Base-by-base conservation (phyloP, 305 asterid genomes). In the Fraxinus xanthoxyloides region DNA sequence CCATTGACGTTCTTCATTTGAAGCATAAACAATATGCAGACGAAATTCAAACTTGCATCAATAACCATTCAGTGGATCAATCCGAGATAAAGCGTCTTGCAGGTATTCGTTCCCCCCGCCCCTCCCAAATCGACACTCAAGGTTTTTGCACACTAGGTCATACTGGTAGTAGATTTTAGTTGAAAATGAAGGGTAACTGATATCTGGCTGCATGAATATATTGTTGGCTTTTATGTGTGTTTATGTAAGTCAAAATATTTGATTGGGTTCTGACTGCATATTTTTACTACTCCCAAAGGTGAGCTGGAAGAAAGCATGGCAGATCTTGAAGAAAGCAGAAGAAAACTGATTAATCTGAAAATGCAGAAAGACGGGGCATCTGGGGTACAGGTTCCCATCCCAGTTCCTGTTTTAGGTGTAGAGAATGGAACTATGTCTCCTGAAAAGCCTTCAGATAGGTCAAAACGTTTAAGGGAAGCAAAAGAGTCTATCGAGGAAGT, bases 321-420 rank as follows among this genome's bases (percentile, higher is more conserved):
- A 23, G 99, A 92, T 87, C 97, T 94, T 77, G 99, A 96, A 90
- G 98, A 93, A 88, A 94, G 95, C 86, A 91, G 97, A 90, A 94
- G 98, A 87, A 96, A 93, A 85, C 87, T 96, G 56, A 89, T 91
- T 72, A 93, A 86, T 86, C 80, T 92, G 89, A 90, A 86, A 90
- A 90, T 94, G 98, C 98, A 95, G 87, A 95, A 90, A 81, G 97
- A 89, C 76, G 94, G 89, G 77, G 87, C 88, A 76, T 87, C 94
- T 83, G 93, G 90, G 77, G 87, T 86, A 86, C 94, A 90, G 26
- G 87, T 87, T 79, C 94, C 95, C 28, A 89, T 90, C 83, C 85
- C 95, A 72, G 86, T 89, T 78, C 92, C 93, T 82, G 86, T 85
- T 67, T 82, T 88, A 87, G 86, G 85, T 89, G 86, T 87, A 30